phyloP scores from a whole-genome alignment of 2,329 filamentous ascomycete genomes.

The Lecanosticta acicola region DNA sequence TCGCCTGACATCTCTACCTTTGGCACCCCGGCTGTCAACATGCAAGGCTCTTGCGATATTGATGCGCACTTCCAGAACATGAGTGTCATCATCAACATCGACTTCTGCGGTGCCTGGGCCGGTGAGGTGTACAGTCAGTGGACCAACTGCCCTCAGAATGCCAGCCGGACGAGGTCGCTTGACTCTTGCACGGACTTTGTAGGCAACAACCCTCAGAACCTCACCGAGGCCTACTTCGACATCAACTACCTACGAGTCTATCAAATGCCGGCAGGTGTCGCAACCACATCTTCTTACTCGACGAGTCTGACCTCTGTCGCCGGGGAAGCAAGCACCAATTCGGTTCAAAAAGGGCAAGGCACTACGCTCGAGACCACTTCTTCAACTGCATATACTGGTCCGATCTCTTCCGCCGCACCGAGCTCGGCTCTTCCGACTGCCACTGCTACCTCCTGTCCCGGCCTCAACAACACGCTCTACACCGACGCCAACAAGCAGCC shows the following conservation, averaged over 20 bases:
- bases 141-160: slow-evolving; percentile 27
- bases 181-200: slow-evolving; percentile 32
- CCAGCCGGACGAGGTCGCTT: slow-evolving; percentile 13
- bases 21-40: slow-evolving; percentile 59
- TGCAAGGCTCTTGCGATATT: slow-evolving; percentile 43
- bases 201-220: slow-evolving; percentile 28
- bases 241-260: slow-evolving; percentile 39
- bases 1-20: slow-evolving; percentile 56
- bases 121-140: slow-evolving; percentile 29
- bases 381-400: slow-evolving; percentile 26
- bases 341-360: slow-evolving; percentile 25
- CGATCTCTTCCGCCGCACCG: slow-evolving; percentile 19
- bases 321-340: slow-evolving; percentile 18
- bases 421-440: slow-evolving; percentile 11
- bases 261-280: slow-evolving; percentile 27
- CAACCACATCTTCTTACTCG: slow-evolving; percentile 23
- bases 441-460: slow-evolving; percentile 1
- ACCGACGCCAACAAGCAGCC: slow-evolving; percentile 2
- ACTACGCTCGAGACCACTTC: slow-evolving; percentile 18
- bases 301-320: slow-evolving; percentile 24
- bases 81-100: slow-evolving; percentile 37
- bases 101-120: slow-evolving; percentile 38
- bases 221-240: slow-evolving; percentile 37
- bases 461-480: slow-evolving; percentile 1
- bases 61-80: slow-evolving; percentile 35